A percentile compares a stretch with the other conserved stretches of the same genome.
Evolutionary conservation across 495 filamentous ascomycete genomes (phyloP).

Genomic region (Cladorrhinum samala): DNA sequence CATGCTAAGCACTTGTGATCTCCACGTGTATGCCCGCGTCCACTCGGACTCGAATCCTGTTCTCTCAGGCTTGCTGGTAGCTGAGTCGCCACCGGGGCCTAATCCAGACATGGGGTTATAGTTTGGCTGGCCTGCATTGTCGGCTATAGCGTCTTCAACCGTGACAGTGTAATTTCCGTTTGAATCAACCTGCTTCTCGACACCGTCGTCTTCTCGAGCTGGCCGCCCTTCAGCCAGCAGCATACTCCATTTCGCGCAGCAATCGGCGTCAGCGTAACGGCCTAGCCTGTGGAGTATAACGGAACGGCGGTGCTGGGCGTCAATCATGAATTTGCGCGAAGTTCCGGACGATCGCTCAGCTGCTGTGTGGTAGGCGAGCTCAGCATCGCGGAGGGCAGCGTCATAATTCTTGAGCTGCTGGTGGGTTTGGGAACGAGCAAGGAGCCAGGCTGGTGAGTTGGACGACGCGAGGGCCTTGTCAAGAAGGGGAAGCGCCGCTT

Average conservation of each 20-base stretch:
- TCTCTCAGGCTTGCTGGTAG: slow-evolving; percentile 8
- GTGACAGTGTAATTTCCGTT: slow-evolving; percentile 35
- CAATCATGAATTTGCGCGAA: slow-evolving; percentile 72
- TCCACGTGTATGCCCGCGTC: slow-evolving; percentile 36
- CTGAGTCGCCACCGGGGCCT: not conserved
- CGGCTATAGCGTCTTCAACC: slow-evolving; percentile 19
- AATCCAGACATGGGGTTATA: not conserved
- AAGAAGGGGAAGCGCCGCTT: slow-evolving; percentile 61
- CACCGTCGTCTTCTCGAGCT: slow-evolving; percentile 35
- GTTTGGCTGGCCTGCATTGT: slow-evolving; percentile 26
- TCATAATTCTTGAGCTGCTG: slow-evolving; percentile 50
- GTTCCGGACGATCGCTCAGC: slow-evolving; percentile 51
- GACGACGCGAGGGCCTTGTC: slow-evolving; percentile 68
- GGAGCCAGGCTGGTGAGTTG: slow-evolving; percentile 72
- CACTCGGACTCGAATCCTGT: slow-evolving; percentile 25
- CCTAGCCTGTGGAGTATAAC: slow-evolving; percentile 66
- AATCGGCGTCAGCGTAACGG: slow-evolving; percentile 68
- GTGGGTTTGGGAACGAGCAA: slow-evolving; percentile 81
- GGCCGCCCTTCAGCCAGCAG: slow-evolving; percentile 44
- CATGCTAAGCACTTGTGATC: slow-evolving; percentile 35
- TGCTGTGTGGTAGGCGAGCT: slow-evolving; percentile 65
- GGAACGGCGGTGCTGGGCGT: slow-evolving; percentile 74
- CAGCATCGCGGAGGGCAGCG: slow-evolving; percentile 72
- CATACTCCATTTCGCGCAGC: slow-evolving; percentile 62
- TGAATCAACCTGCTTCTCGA: slow-evolving; percentile 32